Base-by-base conservation (phyloP, 73 alveolate species). In the Blepharisma stoltei region DNA sequence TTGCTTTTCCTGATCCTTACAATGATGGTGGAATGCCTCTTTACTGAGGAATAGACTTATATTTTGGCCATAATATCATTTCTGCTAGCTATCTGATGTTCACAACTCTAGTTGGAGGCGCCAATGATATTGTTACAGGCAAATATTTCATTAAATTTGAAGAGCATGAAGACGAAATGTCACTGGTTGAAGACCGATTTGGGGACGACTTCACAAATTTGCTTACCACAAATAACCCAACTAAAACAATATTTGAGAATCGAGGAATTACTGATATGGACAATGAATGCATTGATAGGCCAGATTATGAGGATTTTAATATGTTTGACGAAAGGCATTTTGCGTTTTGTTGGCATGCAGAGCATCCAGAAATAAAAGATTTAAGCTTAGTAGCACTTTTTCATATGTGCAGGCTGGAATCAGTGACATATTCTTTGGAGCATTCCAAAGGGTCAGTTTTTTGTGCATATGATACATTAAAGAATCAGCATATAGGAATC, bases 351-450 rank as follows among this genome's bases (percentile, higher is more conserved):
- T 50, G 65, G 65, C 65, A 50, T 50, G 21, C 4, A 2, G 65
- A 50, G 4, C 65, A 50, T 50, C 65, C 65, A 14, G 65, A 50
- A 14, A 11, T 50, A 14, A 50, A 50, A 50, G 65, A 50, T 18
- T 50, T 50, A 4, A 50, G 65, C 65, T 14, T 50, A 14, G 65
- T 87, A 66, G 82, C 93, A 43, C 90, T 92, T 87, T 92, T 92
- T 89, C 90, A 89, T 75, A 86, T 89, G 95, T 92, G 98, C 70
- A 83, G 98, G 55, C 83, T 92, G 27, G 95, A 92, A 77, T 87
- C 96, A 3, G 83, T 92, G 27, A 82, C 94, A 7, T 92, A 89
- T 73, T 92, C 87, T 78, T 83, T 92, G 20, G 98, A 92, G 69
- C 67, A 83, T 48, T 79, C 89, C 55, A 46, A 70, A 21, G 98